A percentile compares a stretch with the other conserved stretches of the same genome.
phyloP scores from a whole-genome alignment of 2,329 filamentous ascomycete species.

The Diaporthe helianthi region DNA sequence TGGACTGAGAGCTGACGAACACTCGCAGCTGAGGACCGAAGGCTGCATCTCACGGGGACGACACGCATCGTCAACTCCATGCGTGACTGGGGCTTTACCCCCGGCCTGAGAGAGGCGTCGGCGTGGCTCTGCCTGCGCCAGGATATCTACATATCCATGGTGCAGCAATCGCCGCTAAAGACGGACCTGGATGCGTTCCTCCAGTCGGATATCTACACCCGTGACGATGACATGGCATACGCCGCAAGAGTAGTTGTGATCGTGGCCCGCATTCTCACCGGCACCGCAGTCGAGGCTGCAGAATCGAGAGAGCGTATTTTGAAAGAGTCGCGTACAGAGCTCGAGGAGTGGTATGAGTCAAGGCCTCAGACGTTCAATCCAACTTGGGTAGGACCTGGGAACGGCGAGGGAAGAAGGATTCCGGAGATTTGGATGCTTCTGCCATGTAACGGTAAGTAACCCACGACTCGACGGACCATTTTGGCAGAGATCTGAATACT shows the following conservation, averaged over 20 bases:
- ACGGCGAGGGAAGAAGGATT: neutral
- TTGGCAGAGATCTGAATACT: neutral
- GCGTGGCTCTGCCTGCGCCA: constrained; percentile 25
- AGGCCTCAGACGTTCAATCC: neutral
- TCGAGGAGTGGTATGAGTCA: neutral
- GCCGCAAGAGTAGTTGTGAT: constrained; percentile 3
- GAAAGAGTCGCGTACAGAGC: neutral
- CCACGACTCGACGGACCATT: neutral
- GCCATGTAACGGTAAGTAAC: neutral
- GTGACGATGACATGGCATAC: neutral
- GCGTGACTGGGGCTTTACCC: constrained; percentile 14
- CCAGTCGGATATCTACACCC: neutral
- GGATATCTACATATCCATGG: constrained; percentile 24
- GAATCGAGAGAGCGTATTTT: neutral
- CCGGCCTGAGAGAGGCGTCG: constrained; percentile 20
- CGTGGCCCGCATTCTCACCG: neutral
- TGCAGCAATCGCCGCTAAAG: constrained; percentile 17
- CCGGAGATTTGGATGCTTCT: constrained; percentile 17
- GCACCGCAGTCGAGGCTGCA: neutral
- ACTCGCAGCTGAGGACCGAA: neutral
- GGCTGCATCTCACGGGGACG: constrained; percentile 14
- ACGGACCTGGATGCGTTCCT: constrained; percentile 29
- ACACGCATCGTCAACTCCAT: constrained; percentile 19
- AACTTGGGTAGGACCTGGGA: neutral
- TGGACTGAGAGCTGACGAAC: neutral